Base-by-base conservation (phyloP, 2,329 filamentous ascomycete genomes). In the Hypomyces perniciosus region DNA sequence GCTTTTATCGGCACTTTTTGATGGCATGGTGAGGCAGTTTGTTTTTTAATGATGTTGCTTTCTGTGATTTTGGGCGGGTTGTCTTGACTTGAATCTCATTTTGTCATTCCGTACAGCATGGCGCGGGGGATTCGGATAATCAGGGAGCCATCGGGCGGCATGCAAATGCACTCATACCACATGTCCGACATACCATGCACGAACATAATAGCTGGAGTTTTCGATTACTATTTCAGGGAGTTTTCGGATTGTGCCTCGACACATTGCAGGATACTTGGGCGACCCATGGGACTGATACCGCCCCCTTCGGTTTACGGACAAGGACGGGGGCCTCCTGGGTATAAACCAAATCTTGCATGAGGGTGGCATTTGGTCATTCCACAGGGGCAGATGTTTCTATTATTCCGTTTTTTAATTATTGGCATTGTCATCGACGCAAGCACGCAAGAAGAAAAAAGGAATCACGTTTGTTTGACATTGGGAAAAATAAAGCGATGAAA, bases 111-210 rank as follows among this genome's bases (percentile, higher is more conserved):
- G 20, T 33, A 44, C 42, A 30, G 42, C 42, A 44, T 44, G 42
- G 42, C 42, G 42, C 42, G 42, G 42, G 42, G 29, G 42, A 29
- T 44, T 44, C 28, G 29, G 42, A 34, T 44, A n/a, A 13, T 44
- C n/a, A 20, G 27, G 27, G 29, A 34, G n/a, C 27, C 27, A 7
- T 44, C 27, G 27, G 42, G 42, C 42, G 28, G 12, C 29, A n/a
- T 30, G 30, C 42, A 33, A 44, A 30, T 34, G 20, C 42, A 44
- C 30, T 30, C 30, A 31, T 13, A 44, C 28, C 29, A 13, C 5
- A 26, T 33, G 12, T 44, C 20, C 30, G 10, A 27, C 42, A 30
- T 44, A 34, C 28, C 20, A 29, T 27, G 12, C 29, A 31, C 41
- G 20, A 44, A 44, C 30, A 31, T 34, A 6, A n/a, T 13, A 27